Percentiles rank a stretch among this genome's conserved stretches.
Conservation (phyloP, 768 basidiomycete genomes). For the Fomitopsis serialis region DNA sequence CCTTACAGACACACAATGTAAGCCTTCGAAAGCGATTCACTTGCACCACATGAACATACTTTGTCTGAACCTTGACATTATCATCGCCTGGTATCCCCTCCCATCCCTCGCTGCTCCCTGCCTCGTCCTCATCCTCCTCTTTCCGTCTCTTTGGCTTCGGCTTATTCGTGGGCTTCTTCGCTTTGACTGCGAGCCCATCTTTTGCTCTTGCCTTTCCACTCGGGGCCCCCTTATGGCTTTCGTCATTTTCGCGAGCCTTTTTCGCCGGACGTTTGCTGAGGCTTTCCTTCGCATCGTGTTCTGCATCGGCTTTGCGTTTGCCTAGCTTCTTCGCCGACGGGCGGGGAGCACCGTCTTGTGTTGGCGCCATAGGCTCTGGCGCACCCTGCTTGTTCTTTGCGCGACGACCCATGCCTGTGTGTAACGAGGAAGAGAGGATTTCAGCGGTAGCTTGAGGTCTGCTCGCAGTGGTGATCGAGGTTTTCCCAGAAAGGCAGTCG, state of each 20-base stretch:
- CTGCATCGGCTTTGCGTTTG: slow-evolving; percentile 63
- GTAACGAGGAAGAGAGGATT: background rate
- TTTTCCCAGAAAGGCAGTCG: slow-evolving; percentile 7
- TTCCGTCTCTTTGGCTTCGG: slow-evolving; percentile 16
- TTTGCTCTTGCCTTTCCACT: slow-evolving; percentile 10
- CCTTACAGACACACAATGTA: slow-evolving; percentile 22
- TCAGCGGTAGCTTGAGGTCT: background rate
- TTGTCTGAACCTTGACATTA: slow-evolving; percentile 37
- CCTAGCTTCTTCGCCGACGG: slow-evolving; percentile 53
- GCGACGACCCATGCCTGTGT: slow-evolving; percentile 74
- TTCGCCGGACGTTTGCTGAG: slow-evolving; percentile 17
- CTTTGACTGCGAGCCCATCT: slow-evolving; percentile 8
- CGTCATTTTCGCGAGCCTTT: slow-evolving; percentile 20
- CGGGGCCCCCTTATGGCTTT: slow-evolving; percentile 2
- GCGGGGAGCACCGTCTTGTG: slow-evolving; percentile 21
- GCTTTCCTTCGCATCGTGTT: slow-evolving; percentile 14
- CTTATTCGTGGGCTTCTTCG: slow-evolving; percentile 5
- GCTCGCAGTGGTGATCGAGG: background rate
- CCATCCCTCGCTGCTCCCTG: slow-evolving; percentile 43
- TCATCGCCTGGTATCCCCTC: slow-evolving; percentile 53
- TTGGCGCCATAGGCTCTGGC: slow-evolving; percentile 51
- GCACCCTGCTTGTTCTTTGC: slow-evolving; percentile 80
- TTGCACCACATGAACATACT: slow-evolving; percentile 25
- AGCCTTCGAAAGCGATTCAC: background rate
- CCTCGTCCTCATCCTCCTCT: slow-evolving; percentile 24